A percentile compares a stretch with the other conserved stretches of the same genome.
phyloP scores from a whole-genome alignment of 106 monocot genomes.

The Cymbidium sinense region DNA sequence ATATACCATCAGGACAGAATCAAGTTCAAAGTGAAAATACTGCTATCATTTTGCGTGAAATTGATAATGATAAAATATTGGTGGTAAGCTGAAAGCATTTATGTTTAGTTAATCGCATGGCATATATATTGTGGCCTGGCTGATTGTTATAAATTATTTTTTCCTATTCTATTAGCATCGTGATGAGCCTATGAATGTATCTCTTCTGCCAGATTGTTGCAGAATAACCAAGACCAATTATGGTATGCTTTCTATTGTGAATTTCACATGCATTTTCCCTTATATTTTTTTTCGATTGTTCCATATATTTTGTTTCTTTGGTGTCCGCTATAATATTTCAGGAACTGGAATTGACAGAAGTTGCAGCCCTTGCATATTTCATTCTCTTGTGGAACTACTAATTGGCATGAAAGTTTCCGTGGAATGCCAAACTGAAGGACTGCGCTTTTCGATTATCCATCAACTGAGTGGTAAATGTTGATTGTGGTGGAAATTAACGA shows the following conservation, averaged over 20 bases:
- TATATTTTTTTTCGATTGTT: not conserved
- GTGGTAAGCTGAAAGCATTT: slow-evolving; percentile 16
- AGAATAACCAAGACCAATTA: slow-evolving; percentile 7
- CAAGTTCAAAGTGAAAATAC: slow-evolving; percentile 17
- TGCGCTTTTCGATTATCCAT: slow-evolving; percentile 38
- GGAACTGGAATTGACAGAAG: slow-evolving; percentile 20
- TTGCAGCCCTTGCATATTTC: slow-evolving; percentile 26
- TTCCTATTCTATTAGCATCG: not conserved
- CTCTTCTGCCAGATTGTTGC: slow-evolving; percentile 45
- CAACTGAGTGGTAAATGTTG: slow-evolving; percentile 49
- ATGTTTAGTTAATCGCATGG: not conserved
- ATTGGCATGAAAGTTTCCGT: slow-evolving; percentile 59
- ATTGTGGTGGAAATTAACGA: not conserved
- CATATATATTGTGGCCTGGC: not conserved
- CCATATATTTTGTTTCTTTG: not conserved
- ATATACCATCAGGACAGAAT: slow-evolving; percentile 3
- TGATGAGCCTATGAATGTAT: slow-evolving; percentile 2
- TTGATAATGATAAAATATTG: slow-evolving; percentile 6
- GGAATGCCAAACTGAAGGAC: slow-evolving; percentile 24
- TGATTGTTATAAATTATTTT: not conserved
- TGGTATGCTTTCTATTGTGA: slow-evolving; percentile 19
- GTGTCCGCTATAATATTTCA: not conserved
- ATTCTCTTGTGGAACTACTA: slow-evolving; percentile 49
- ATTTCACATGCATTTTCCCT: not conserved
- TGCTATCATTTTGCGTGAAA: slow-evolving; percentile 1